Evolutionary conservation across 441 rosid species (phyloP).

Genomic region (Aquilaria agallochum): DNA sequence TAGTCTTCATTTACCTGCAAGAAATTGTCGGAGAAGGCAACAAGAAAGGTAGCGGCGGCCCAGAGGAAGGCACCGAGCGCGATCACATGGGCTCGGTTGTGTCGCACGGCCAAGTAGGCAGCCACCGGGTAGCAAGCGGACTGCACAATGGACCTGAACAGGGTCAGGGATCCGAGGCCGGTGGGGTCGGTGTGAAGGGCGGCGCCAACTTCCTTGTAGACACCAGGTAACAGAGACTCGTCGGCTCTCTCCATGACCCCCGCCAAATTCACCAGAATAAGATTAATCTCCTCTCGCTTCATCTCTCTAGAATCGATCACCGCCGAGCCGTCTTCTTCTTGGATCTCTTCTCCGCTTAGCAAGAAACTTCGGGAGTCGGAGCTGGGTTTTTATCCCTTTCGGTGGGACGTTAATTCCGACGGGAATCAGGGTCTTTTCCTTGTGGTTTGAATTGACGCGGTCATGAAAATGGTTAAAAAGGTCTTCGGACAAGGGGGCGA

Average conservation of each 20-base stretch:
- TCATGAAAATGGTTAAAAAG: neutral
- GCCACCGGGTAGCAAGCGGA: constrained; percentile 85
- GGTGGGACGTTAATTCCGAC: neutral
- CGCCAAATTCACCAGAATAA: constrained; percentile 72
- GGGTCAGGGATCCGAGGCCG: constrained; percentile 79
- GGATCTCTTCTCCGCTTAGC: too few relatives aligned
- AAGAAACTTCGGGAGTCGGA: neutral
- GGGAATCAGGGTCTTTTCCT: too few relatives aligned
- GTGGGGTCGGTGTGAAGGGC: constrained; percentile 86
- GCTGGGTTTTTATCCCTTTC: neutral
- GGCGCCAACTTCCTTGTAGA: constrained; percentile 86
- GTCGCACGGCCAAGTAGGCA: constrained; percentile 62
- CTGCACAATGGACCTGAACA: constrained; percentile 81
- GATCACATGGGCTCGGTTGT: constrained; percentile 77
- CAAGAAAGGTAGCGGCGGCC: constrained; percentile 92
- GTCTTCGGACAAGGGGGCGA: too few relatives aligned
- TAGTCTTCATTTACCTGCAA: constrained; percentile 44
- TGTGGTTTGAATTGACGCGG: too few relatives aligned
- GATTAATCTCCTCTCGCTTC: constrained; percentile 59
- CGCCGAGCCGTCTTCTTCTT: neutral
- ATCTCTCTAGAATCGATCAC: constrained; percentile 13
- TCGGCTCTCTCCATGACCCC: constrained; percentile 97
- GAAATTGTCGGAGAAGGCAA: constrained; percentile 82
- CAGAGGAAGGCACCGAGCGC: constrained; percentile 90
- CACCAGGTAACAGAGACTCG: constrained; percentile 85